These are phyloP conservation scores for Maudiozyma barnettii DNA, from an alignment of 805 yeast genomes.

Conservation along the genomic window DNA sequence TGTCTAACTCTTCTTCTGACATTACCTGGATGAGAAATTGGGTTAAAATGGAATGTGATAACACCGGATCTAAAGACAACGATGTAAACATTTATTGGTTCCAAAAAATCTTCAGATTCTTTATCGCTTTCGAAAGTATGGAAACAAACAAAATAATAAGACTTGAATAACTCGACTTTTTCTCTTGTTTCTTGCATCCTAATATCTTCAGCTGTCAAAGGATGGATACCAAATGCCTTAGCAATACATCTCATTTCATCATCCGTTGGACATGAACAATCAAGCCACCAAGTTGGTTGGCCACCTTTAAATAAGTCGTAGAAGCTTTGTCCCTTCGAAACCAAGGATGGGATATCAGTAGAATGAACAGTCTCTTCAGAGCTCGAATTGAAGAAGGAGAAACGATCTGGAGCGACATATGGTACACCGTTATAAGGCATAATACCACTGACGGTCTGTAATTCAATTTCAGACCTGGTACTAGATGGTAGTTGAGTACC, in stretches of 20 bases:
- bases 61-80: slow-evolving; percentile 64
- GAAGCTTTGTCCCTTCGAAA: slow-evolving; percentile 54
- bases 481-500: neutral
- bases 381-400: slow-evolving; percentile 73
- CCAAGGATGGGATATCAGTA: slow-evolving; percentile 71
- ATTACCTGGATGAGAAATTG: slow-evolving; percentile 59
- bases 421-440: slow-evolving; percentile 1
- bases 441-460: neutral
- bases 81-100: slow-evolving; percentile 67
- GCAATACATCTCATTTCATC: slow-evolving; percentile 87
- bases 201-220: slow-evolving; percentile 95
- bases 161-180: slow-evolving; percentile 84
- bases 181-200: slow-evolving; percentile 95
- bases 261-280: slow-evolving; percentile 89
- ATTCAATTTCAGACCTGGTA: neutral
- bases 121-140: slow-evolving; percentile 87
- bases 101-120: slow-evolving; percentile 72
- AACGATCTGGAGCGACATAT: slow-evolving; percentile 55
- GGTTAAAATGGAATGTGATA: slow-evolving; percentile 60
- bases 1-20: slow-evolving; percentile 78
- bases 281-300: slow-evolving; percentile 91
- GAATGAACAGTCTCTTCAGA: slow-evolving; percentile 84
- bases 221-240: slow-evolving; percentile 94
- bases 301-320: slow-evolving; percentile 61
- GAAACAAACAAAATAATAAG: slow-evolving; percentile 91